Evolutionary conservation across 1,284 basidiomycete species (phyloP).

Genomic region (Inonotus obliquus): DNA sequence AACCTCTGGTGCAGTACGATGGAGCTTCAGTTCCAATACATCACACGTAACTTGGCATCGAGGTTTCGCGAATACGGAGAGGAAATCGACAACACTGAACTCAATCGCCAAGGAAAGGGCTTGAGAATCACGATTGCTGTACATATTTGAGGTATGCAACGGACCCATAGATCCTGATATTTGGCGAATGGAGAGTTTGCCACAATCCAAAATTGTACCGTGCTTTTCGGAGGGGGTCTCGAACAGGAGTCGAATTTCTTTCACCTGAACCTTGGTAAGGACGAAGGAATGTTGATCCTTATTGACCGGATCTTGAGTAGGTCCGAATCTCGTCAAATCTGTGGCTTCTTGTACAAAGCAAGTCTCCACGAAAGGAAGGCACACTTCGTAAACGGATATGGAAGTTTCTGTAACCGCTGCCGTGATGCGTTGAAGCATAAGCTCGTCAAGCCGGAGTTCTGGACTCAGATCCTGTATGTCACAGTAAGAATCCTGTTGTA

Average conservation of each 20-base stretch:
- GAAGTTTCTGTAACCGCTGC: not conserved
- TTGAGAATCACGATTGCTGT: not conserved
- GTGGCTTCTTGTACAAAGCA: conserved; percentile 1
- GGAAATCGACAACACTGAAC: not conserved
- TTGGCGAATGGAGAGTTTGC: not conserved
- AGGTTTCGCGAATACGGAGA: not conserved
- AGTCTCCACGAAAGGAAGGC: not conserved
- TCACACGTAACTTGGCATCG: conserved; percentile 3
- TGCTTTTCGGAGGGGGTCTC: not conserved
- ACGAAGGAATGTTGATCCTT: not conserved
- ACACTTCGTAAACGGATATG: conserved; percentile 1
- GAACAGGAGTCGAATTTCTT: not conserved
- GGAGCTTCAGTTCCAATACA: not conserved
- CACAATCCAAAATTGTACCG: not conserved
- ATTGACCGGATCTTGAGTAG: not conserved
- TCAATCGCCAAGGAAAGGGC: not conserved
- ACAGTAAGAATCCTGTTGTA: not conserved
- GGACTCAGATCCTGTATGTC: conserved; percentile 4
- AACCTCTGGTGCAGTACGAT: conserved; percentile 18
- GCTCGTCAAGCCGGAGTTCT: conserved; percentile 13
- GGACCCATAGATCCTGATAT: not conserved
- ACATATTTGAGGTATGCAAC: not conserved
- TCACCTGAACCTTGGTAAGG: not conserved
- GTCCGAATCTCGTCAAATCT: not conserved
- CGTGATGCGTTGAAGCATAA: conserved; percentile 11